These are phyloP conservation scores for Glycine soja DNA, from an alignment of 306 rosid species.

Conservation along the genomic window DNA sequence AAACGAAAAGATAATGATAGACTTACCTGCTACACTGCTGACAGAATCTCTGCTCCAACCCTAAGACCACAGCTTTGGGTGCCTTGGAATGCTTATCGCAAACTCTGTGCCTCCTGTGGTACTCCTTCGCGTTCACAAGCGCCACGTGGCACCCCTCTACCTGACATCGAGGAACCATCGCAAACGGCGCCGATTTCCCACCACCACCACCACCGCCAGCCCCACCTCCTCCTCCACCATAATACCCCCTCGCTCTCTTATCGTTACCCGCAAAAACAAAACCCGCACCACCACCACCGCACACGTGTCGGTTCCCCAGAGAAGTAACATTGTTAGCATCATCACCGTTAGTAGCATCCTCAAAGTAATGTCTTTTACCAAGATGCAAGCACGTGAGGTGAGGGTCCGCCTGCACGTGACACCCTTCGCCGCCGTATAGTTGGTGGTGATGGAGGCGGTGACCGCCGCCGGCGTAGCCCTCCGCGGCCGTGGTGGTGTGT, in stretches of 20 bases:
- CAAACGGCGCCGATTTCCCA: background rate
- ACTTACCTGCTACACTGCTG: slow-evolving; percentile 80
- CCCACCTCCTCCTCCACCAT: slow-evolving; percentile 15
- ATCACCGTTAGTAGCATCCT: slow-evolving; percentile 35
- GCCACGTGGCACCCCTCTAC: slow-evolving; percentile 89
- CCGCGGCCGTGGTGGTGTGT: background rate
- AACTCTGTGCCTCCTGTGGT: slow-evolving; percentile 84
- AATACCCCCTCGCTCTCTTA: slow-evolving; percentile 49
- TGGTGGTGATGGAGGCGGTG: background rate
- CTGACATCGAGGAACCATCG: slow-evolving; percentile 71
- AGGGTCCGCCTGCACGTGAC: slow-evolving; percentile 67
- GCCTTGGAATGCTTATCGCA: slow-evolving; percentile 92
- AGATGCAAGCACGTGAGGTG: slow-evolving; percentile 79
- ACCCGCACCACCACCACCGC: background rate
- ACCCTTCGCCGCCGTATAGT: slow-evolving; percentile 47
- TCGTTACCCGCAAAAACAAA: slow-evolving; percentile 34
- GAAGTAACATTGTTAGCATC: background rate
- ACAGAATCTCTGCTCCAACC: slow-evolving; percentile 82
- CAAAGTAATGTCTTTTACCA: slow-evolving; percentile 84
- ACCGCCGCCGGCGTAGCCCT: background rate
- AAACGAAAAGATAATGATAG: too few relatives aligned
- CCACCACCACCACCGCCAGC: background rate
- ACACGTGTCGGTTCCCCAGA: slow-evolving; percentile 24
- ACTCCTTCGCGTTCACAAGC: slow-evolving; percentile 73
- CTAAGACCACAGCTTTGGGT: slow-evolving; percentile 70